Conservation (phyloP, 257 asterid genomes). For the Plectranthus barbatus region DNA sequence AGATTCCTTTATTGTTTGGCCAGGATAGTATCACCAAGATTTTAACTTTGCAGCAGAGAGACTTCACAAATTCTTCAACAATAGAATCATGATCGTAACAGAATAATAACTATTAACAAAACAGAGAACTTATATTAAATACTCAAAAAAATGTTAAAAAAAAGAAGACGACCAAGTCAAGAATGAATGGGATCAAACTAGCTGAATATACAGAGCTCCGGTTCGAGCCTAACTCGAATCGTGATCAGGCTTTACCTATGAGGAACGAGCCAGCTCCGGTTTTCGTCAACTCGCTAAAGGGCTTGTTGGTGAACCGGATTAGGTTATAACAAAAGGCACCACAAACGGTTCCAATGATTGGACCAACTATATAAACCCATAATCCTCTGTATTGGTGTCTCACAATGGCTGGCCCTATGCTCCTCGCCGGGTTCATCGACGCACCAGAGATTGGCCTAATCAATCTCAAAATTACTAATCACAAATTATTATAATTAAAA, state of each 20-base stretch:
- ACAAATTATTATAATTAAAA: neutral
- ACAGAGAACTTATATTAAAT: too few relatives aligned
- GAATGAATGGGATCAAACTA: too few relatives aligned
- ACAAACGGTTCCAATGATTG: conserved; percentile 40
- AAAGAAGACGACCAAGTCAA: too few relatives aligned
- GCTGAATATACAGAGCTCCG: too few relatives aligned
- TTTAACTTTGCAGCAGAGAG: too few relatives aligned
- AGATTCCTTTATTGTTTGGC: too few relatives aligned
- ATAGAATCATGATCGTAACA: too few relatives aligned
- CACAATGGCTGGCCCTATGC: conserved; percentile 76
- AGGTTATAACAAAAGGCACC: conserved; percentile 57
- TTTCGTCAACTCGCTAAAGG: conserved; percentile 31
- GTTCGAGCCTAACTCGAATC: too few relatives aligned
- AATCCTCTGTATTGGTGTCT: conserved; percentile 35
- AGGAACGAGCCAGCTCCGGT: conserved; percentile 7
- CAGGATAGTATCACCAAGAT: too few relatives aligned
- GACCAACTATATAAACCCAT: conserved; percentile 65
- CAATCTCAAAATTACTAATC: neutral
- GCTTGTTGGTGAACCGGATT: conserved; percentile 40
- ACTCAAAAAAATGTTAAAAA: too few relatives aligned
- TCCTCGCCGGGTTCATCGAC: conserved; percentile 91
- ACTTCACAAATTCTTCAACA: too few relatives aligned
- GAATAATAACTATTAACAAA: too few relatives aligned
- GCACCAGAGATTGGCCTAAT: conserved; percentile 81
- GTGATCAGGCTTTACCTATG: neutral